phyloP scores from a whole-genome alignment of 352 stramenopile species.

The Phytophthora litchii region DNA sequence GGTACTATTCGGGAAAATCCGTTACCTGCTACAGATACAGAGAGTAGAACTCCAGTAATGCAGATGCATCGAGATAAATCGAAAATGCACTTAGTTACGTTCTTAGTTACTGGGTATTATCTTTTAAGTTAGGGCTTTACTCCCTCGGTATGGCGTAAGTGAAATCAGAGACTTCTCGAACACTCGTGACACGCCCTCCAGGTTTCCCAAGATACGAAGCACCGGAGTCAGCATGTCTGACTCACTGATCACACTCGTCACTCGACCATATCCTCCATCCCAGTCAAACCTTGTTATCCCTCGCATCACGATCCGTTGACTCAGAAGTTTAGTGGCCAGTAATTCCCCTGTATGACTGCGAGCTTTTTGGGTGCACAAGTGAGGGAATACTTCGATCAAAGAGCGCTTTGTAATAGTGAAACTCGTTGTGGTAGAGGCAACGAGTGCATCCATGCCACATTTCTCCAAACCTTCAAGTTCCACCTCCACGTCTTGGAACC shows the following conservation, averaged over 20 bases:
- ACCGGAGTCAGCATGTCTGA: constrained; percentile 31
- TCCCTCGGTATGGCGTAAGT: too few species aligned
- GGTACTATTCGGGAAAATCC: too few species aligned
- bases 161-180: constrained; percentile 25
- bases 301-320: constrained; percentile 15
- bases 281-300: constrained; percentile 17
- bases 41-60: too few species aligned
- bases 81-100: too few species aligned
- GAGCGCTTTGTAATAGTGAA: constrained; percentile 4
- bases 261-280: constrained; percentile 5
- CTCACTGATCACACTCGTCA: constrained; percentile 16
- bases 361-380: not conserved
- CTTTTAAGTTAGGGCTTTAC: too few species aligned
- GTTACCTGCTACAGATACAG: too few species aligned
- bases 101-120: too few species aligned
- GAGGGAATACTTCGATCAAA: constrained; percentile 10
- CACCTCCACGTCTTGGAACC: constrained; percentile 14
- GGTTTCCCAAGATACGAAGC: constrained; percentile 7
- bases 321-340: constrained; percentile 7
- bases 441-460: not conserved
- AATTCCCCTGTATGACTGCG: not conserved
- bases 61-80: too few species aligned
- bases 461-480: constrained; percentile 16
- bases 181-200: constrained; percentile 18
- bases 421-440: constrained; percentile 1